A percentile compares a stretch with the other conserved stretches of the same genome.
Evolutionary conservation across 805 yeast species (phyloP).

Genomic region (Cyberlindnera galapagoensis): DNA sequence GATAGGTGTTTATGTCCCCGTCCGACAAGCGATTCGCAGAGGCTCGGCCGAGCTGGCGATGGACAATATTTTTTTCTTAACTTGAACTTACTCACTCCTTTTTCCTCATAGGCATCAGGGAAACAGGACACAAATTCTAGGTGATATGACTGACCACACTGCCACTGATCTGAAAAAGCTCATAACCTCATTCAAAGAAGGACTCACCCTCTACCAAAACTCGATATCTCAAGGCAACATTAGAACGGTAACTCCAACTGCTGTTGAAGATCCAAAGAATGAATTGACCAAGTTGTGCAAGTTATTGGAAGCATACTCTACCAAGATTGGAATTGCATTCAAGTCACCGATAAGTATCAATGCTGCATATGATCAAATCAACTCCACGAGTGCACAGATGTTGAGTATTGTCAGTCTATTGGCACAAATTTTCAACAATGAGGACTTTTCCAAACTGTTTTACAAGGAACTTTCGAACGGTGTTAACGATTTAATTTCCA

Average conservation of each 20-base stretch:
- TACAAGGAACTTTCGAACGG: conserved; percentile 16
- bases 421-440: conserved; percentile 32
- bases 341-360: conserved; percentile 47
- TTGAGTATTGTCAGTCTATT: conserved; percentile 40
- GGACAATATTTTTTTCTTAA: too few relatives aligned
- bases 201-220: conserved; percentile 12
- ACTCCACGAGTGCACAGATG: conserved; percentile 38
- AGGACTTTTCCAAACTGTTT: conserved; percentile 28
- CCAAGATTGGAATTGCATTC: conserved; percentile 69
- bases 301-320: conserved; percentile 65
- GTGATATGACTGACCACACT: conserved; percentile 6
- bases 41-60: too few relatives aligned
- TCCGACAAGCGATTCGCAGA: too few relatives aligned
- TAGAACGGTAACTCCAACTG: conserved; percentile 11
- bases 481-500: conserved; percentile 13
- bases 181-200: conserved; percentile 16
- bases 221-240: conserved; percentile 13
- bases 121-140: not conserved
- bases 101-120: not conserved
- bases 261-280: conserved; percentile 37
- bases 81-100: too few relatives aligned
- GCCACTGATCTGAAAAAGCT: conserved; percentile 17
- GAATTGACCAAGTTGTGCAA: conserved; percentile 56
- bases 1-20: too few relatives aligned
- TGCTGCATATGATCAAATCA: conserved; percentile 45